Conservation (phyloP, 2,329 filamentous ascomycete genomes). For the Colletotrichum caudatum region DNA sequence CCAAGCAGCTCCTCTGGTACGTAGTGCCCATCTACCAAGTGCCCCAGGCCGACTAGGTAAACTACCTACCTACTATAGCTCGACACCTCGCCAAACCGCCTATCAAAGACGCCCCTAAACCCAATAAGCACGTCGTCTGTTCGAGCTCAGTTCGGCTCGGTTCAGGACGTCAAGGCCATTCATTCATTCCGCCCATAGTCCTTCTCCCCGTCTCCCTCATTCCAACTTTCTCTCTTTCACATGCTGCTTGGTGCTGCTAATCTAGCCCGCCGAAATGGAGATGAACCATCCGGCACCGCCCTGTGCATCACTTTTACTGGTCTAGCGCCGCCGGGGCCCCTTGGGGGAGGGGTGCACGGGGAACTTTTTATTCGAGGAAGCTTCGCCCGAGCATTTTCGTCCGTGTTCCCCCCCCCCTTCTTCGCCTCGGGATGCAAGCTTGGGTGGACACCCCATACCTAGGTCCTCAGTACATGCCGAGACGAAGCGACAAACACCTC, state of each 20-base stretch:
- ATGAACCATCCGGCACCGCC: conserved; percentile 35
- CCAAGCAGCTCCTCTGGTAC: background rate
- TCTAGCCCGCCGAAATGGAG: conserved; percentile 42
- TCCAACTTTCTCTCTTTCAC: conserved; percentile 15
- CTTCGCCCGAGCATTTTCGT: conserved; percentile 18
- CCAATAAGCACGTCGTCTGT: conserved; percentile 3
- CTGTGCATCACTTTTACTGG: conserved; percentile 32
- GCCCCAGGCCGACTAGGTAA: conserved; percentile 1
- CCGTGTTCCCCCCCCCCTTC: conserved; percentile 12
- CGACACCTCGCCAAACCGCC: conserved; percentile 20
- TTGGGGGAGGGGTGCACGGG: conserved; percentile 10
- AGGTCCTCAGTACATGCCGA: background rate
- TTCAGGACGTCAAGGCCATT: conserved; percentile 15
- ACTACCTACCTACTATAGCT: conserved; percentile 7
- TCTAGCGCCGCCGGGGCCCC: conserved; percentile 21
- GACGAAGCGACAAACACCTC: background rate
- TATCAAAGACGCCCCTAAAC: conserved; percentile 1
- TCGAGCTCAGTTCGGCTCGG: background rate
- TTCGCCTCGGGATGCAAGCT: conserved; percentile 3
- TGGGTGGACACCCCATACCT: background rate
- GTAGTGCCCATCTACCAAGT: background rate
- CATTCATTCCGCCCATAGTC: background rate
- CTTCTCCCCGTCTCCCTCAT: conserved; percentile 22
- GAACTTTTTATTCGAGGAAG: conserved; percentile 32
- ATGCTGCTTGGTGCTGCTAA: conserved; percentile 37